Evolutionary conservation across 495 filamentous ascomycete species (phyloP), one percentile per base, ranked within the genome.

Genomic region (Choiromyces venosus): DNA sequence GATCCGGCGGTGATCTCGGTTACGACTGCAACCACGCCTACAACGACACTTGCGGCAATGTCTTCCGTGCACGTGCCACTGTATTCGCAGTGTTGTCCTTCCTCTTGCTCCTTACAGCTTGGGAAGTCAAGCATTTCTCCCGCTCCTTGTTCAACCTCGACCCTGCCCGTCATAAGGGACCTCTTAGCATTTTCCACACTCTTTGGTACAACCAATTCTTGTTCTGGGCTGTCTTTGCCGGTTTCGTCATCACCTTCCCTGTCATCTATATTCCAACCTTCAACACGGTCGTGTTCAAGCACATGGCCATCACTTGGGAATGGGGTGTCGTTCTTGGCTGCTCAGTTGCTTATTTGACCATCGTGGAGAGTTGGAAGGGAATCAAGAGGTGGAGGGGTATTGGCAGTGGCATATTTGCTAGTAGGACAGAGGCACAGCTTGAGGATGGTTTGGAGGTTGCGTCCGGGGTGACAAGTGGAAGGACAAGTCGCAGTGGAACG

Each of bases 51-150:
- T 89, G 87, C 78, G 82, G 83, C 39, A 77, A 80, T 12, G 86
- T 88, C 12, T 89, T 86, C 84, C 88, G 88, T 12, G 91, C 90
- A 5, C 88, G 91, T 16, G 90, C 91, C 8, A 89, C 91, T 2
- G 89, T 87, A 0, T 93, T 91, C 75, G 89, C 88, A 18, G 90
- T 88, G 70, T 85, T 89, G 1, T 87, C 85, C 35, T 88, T 87
- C 82, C 83, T 87, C 39, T 81, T 87, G 1, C 83, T 89, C 36
- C 81, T 88, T 75, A 87, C 85, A n/a, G 87, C 87, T 29, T 87
- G 86, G 85, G 87, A 88, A 74, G 85, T 87, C 71, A 87, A 87
- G 74, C 85, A 87, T 73, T 86, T 88, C 74, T 83, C 83, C 1
- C 86, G 85, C 67, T 85, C 83, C 6, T 78, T 88, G 35, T 88